Percentiles rank a stretch among this genome's conserved stretches.
Conservation (phyloP, 2,329 filamentous ascomycete genomes). For the Clarireedia monteithiana region DNA sequence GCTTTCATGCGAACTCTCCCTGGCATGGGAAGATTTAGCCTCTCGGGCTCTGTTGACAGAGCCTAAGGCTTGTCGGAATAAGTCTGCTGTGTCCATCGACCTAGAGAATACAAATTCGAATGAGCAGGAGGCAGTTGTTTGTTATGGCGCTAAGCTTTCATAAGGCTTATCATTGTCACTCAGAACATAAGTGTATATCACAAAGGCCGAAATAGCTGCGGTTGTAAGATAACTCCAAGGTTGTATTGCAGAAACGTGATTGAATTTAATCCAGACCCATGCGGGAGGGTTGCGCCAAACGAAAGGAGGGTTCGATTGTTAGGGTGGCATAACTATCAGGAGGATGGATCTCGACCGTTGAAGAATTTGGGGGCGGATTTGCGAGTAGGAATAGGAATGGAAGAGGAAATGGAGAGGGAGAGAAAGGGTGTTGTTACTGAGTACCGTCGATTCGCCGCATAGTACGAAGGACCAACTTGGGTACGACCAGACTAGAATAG, state of each 20-base stretch:
- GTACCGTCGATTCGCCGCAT: no score
- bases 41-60: constrained; percentile 30
- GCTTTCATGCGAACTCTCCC: constrained; percentile 34
- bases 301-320: neutral
- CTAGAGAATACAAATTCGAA: neutral
- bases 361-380: neutral
- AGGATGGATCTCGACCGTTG: neutral
- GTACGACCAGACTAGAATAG: no score
- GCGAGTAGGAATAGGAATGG: neutral
- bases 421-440: no score
- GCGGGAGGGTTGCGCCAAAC: neutral
- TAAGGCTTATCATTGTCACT: constrained; percentile 20
- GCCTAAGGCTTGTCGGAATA: constrained; percentile 51
- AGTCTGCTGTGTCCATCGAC: constrained; percentile 50
- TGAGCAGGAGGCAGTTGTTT: neutral
- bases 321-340: neutral
- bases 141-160: constrained; percentile 13
- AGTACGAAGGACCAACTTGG: no score
- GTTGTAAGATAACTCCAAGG: neutral
- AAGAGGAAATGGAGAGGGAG: no score
- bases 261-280: neutral
- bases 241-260: neutral
- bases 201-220: constrained; percentile 1
- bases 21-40: constrained; percentile 21
- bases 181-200: neutral